Evolutionary conservation across 169 alveolate genomes (phyloP).

Genomic region (Neospora caninum): DNA sequence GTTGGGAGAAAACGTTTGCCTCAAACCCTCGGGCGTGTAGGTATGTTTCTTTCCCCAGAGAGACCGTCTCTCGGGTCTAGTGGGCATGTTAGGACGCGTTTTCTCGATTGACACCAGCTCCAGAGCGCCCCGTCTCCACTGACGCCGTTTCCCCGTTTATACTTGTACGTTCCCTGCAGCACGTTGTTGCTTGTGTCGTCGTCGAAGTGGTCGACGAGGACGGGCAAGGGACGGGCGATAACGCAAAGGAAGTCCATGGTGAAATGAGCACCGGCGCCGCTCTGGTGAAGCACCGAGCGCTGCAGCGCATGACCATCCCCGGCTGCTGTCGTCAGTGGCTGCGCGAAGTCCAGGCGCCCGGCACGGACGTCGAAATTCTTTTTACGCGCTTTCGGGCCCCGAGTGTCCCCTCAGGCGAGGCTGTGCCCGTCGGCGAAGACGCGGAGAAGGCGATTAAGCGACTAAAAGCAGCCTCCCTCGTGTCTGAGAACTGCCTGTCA

Average conservation of each 20-base stretch:
- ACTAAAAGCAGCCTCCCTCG: too few relatives aligned
- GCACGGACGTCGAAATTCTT: background rate
- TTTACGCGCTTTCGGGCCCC: background rate
- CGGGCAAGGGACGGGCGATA: background rate
- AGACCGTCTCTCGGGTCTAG: too few relatives aligned
- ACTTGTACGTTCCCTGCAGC: background rate
- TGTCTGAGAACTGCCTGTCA: background rate
- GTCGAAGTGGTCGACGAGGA: background rate
- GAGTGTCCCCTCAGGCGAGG: background rate
- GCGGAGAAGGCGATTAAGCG: too few relatives aligned
- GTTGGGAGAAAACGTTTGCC: too few relatives aligned
- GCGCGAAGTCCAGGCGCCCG: background rate
- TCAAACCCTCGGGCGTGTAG: too few relatives aligned
- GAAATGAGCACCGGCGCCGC: background rate
- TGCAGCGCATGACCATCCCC: background rate
- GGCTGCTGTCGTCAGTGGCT: constrained; percentile 33
- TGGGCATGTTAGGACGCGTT: too few relatives aligned
- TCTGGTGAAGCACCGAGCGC: background rate
- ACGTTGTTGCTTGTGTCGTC: background rate
- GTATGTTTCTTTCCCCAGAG: too few relatives aligned
- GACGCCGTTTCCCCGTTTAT: background rate
- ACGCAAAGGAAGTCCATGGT: too few relatives aligned
- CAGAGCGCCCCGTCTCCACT: too few relatives aligned
- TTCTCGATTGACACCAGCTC: too few relatives aligned
- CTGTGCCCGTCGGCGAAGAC: too few relatives aligned